Conservation (phyloP, 2,329 filamentous ascomycete species). For the Aaosphaeria arxii region DNA sequence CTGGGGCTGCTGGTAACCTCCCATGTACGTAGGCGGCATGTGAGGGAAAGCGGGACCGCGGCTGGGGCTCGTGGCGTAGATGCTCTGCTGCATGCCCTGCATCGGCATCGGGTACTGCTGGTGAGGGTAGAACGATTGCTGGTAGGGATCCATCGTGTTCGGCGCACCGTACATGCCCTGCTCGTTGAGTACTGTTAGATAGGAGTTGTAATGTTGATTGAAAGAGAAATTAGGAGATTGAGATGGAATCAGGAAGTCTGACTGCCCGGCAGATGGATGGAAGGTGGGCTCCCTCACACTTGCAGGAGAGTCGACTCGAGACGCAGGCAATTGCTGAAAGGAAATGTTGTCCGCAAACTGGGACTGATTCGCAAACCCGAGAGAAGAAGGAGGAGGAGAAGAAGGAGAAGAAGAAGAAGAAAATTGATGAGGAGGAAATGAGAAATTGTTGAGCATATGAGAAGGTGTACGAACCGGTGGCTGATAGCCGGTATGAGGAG, state of each 20-base stretch:
- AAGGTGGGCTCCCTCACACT: no score
- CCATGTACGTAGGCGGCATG: slow-evolving; percentile 48
- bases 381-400: slow-evolving; percentile 9
- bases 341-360: neutral
- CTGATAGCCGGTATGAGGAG: slow-evolving; percentile 51
- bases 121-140: slow-evolving; percentile 32
- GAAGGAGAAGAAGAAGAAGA: slow-evolving; percentile 18
- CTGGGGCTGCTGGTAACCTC: slow-evolving; percentile 55
- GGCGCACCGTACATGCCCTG: slow-evolving; percentile 63
- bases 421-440: neutral
- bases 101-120: slow-evolving; percentile 50
- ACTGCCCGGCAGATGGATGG: slow-evolving; percentile 1
- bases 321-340: slow-evolving; percentile 8
- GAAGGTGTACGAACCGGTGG: slow-evolving; percentile 60
- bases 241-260: slow-evolving; percentile 21
- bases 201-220: slow-evolving; percentile 66
- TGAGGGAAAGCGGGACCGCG: slow-evolving; percentile 46
- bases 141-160: slow-evolving; percentile 40
- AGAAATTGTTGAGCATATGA: slow-evolving; percentile 23
- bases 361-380: slow-evolving; percentile 5
- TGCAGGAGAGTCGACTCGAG: neutral
- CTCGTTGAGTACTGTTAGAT: slow-evolving; percentile 64
- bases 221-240: slow-evolving; percentile 62
- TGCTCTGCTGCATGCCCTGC: slow-evolving; percentile 40
- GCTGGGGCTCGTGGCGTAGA: slow-evolving; percentile 49